Evolutionary conservation across 192 early-diverging fungal species (phyloP).

Genomic region (Obelidium mucronatum): DNA sequence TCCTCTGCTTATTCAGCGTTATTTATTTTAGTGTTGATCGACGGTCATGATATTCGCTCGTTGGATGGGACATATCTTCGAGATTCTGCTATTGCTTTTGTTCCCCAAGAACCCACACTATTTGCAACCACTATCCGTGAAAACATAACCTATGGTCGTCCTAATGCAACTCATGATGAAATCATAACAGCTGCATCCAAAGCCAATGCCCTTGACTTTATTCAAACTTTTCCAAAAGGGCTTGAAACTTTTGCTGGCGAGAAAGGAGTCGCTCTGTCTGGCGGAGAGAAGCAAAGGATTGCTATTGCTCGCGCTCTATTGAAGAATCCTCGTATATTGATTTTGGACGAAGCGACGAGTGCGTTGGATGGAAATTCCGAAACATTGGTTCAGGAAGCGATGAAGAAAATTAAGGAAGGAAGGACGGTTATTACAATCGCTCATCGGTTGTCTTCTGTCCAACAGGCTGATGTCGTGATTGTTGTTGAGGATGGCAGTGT

Average conservation of each 20-base stretch:
- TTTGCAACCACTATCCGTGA: slow-evolving; percentile 91
- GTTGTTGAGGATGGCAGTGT: slow-evolving; percentile 51
- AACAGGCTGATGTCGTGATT: slow-evolving; percentile 69
- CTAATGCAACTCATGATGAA: slow-evolving; percentile 57
- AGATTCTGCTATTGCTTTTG: slow-evolving; percentile 29
- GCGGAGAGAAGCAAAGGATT: slow-evolving; percentile 88
- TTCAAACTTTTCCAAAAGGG: slow-evolving; percentile 60
- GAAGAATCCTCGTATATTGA: slow-evolving; percentile 63
- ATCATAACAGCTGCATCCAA: slow-evolving; percentile 62
- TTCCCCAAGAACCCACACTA: slow-evolving; percentile 70
- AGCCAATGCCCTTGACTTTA: slow-evolving; percentile 82
- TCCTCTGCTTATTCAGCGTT: slow-evolving; percentile 59
- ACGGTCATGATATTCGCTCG: slow-evolving; percentile 24
- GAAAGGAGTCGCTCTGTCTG: slow-evolving; percentile 70
- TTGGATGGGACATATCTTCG: slow-evolving; percentile 33
- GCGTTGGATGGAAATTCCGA: slow-evolving; percentile 75
- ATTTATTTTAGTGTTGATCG: slow-evolving; percentile 26
- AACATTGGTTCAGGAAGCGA: slow-evolving; percentile 67
- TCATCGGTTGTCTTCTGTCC: slow-evolving; percentile 75
- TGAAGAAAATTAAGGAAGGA: slow-evolving; percentile 58
- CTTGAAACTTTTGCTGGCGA: slow-evolving; percentile 54
- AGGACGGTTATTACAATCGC: slow-evolving; percentile 75
- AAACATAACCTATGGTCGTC: slow-evolving; percentile 89
- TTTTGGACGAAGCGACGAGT: slow-evolving; percentile 86
- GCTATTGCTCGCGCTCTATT: slow-evolving; percentile 79